A percentile compares a stretch with the other conserved stretches of the same genome.
Conservation (phyloP, 768 basidiomycete genomes). For the Phanerochaete carnosa region DNA sequence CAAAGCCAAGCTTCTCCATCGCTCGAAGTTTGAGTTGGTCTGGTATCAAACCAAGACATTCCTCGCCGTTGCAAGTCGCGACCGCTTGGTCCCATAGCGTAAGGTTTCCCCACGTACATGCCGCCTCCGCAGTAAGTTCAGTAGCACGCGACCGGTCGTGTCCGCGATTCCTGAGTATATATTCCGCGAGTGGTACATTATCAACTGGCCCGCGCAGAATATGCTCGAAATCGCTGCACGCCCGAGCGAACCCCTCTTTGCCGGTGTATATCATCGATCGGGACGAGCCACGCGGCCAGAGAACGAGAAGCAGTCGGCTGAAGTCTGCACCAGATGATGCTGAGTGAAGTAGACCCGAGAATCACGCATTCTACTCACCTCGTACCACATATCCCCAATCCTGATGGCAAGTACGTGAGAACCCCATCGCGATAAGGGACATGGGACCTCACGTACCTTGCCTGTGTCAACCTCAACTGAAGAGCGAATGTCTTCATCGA, state of each 20-base stretch:
- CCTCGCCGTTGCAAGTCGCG: neutral
- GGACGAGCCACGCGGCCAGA: neutral
- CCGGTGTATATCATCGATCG: neutral
- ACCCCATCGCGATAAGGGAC: too few relatives aligned
- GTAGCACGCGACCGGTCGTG: neutral
- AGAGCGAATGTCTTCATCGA: too few relatives aligned
- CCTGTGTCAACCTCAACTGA: too few relatives aligned
- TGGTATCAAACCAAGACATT: neutral
- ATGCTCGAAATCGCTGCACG: neutral
- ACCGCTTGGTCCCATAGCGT: neutral
- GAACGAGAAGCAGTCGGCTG: neutral
- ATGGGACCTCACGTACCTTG: too few relatives aligned
- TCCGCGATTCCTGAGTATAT: neutral
- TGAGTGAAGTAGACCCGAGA: neutral
- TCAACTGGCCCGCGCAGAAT: neutral
- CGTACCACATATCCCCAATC: neutral
- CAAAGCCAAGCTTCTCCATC: neutral
- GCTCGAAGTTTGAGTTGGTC: neutral
- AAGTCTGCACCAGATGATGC: neutral
- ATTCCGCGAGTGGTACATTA: neutral
- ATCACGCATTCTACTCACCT: neutral
- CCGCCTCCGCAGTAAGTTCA: neutral
- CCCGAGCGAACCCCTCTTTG: neutral
- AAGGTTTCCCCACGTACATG: neutral
- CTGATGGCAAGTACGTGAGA: too few relatives aligned